Conservation (phyloP, 495 filamentous ascomycete species). For the Talaromyces stipitatus region DNA sequence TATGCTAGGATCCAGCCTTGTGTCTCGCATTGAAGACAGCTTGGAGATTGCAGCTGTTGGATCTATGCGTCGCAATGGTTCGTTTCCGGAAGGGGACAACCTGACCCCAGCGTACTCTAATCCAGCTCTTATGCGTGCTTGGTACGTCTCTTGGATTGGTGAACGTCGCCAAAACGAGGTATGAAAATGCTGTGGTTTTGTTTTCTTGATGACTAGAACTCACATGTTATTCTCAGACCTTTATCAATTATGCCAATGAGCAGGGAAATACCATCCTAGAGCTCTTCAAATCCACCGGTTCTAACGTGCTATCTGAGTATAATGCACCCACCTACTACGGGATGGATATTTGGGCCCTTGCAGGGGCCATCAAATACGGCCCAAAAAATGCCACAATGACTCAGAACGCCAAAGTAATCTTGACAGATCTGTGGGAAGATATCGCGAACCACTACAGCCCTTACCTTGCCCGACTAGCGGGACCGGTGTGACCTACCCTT, state of each 20-base stretch:
- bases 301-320: conserved; percentile 18
- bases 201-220: too few species aligned
- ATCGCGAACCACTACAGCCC: conserved; percentile 21
- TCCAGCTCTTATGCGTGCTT: conserved; percentile 20
- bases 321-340: conserved; percentile 23
- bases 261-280: conserved; percentile 13
- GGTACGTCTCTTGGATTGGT: conserved; percentile 21
- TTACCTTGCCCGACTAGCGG: conserved; percentile 14
- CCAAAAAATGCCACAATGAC: conserved; percentile 14
- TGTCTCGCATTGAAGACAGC: conserved; percentile 16
- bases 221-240: conserved; percentile 9
- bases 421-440: conserved; percentile 17
- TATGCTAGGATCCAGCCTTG: conserved; percentile 13
- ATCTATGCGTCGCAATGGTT: conserved; percentile 21
- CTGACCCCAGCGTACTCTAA: conserved; percentile 19
- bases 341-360: conserved; percentile 21
- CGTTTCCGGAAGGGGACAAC: conserved; percentile 19
- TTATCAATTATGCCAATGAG: conserved; percentile 20
- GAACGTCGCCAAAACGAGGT: conserved; percentile 14
- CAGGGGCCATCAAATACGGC: conserved; percentile 19
- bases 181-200: too few species aligned
- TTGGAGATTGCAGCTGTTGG: conserved; percentile 21
- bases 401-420: conserved; percentile 11
- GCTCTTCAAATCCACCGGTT: conserved; percentile 18
- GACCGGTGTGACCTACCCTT: conserved; percentile 7